A percentile compares a stretch with the other conserved stretches of the same genome.
Conservation (phyloP, 331 rosid species). For the Quercus lobata region DNA sequence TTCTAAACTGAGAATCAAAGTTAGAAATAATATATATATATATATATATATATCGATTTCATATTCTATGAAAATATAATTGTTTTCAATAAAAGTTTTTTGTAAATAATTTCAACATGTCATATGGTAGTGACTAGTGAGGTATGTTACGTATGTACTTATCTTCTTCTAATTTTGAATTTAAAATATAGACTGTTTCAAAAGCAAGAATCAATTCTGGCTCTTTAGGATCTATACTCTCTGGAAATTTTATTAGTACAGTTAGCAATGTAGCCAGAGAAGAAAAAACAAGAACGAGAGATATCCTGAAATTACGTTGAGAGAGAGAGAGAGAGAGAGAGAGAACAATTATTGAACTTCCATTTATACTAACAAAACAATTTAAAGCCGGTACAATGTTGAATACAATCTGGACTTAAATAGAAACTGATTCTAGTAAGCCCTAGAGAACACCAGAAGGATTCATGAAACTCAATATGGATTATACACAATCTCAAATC, state of each 20-base stretch:
- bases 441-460: constrained; percentile 18
- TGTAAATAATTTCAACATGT: neutral
- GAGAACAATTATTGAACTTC: neutral
- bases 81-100: neutral
- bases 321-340: neutral
- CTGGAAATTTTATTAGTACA: neutral
- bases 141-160: neutral
- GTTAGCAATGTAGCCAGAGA: no score
- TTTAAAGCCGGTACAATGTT: neutral
- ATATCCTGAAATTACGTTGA: neutral
- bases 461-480: constrained; percentile 9
- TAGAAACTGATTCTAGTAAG: constrained; percentile 16
- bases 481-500: constrained; percentile 18
- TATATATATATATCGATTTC: no score
- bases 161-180: neutral
- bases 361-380: neutral
- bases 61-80: neutral
- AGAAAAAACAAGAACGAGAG: no score
- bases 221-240: neutral
- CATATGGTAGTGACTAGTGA: neutral
- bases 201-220: no score
- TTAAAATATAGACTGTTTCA: neutral
- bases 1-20: neutral
- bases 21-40: no score
- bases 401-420: neutral